Conservation (phyloP, 2,329 filamentous ascomycete species). For the Trichoderma harzianum region DNA sequence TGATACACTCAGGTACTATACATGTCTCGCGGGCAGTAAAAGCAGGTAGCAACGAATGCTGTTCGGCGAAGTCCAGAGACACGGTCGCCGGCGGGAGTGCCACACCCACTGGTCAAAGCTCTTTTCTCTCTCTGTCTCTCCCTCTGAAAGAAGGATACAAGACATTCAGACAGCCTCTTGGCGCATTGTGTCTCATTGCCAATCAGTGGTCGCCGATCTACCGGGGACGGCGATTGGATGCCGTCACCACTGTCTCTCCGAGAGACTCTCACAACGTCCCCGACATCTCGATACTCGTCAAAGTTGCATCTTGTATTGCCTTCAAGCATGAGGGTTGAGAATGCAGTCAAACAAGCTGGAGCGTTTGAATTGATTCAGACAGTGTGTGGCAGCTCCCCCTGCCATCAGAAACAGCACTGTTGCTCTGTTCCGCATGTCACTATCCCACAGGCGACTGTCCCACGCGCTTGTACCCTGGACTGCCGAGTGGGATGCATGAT, state of each 20-base stretch:
- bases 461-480: background rate
- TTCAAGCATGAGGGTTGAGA: background rate
- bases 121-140: background rate
- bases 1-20: background rate
- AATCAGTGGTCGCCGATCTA: conserved; percentile 6
- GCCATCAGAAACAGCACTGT: background rate
- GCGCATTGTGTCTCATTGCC: conserved; percentile 4
- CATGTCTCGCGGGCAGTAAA: background rate
- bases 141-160: background rate
- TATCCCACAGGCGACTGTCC: background rate
- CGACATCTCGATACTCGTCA: background rate
- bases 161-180: background rate
- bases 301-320: background rate
- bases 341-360: background rate
- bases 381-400: background rate
- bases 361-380: background rate
- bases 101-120: background rate
- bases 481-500: conserved; percentile 3
- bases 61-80: background rate
- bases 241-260: background rate
- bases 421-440: background rate
- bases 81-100: background rate
- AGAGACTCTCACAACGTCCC: background rate
- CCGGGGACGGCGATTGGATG: conserved; percentile 5
- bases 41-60: background rate